Percentiles rank a stretch among this genome's conserved stretches.
These are phyloP conservation scores for Penicillium atrosanguineum DNA, from an alignment of 495 filamentous ascomycete genomes.

Conservation along the genomic window DNA sequence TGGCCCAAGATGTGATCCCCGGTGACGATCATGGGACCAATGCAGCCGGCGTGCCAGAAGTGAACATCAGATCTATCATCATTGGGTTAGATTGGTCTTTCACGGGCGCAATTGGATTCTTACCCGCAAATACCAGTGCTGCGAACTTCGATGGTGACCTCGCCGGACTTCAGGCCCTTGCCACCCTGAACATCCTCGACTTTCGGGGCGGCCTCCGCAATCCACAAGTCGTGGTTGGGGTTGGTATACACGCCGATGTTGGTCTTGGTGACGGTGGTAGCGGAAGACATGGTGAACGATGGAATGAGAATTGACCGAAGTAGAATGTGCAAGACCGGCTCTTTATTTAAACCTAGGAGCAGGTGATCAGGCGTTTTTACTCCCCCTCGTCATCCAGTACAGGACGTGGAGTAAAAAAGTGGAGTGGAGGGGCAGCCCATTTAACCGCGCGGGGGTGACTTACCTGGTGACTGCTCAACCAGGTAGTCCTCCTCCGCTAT, in stretches of 20 bases:
- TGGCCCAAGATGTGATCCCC: constrained; percentile 88
- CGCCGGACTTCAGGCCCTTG: constrained; percentile 67
- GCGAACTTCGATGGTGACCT: constrained; percentile 80
- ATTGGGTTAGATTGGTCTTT: background rate
- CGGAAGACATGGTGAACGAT: constrained; percentile 30
- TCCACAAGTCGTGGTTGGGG: constrained; percentile 87
- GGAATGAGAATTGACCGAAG: constrained; percentile 1
- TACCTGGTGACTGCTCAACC: constrained; percentile 4
- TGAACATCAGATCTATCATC: constrained; percentile 79
- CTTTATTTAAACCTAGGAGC: constrained; percentile 7
- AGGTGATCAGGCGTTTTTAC: constrained; percentile 10
- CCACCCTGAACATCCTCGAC: constrained; percentile 72
- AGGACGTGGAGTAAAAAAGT: constrained; percentile 13
- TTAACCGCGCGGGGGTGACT: constrained; percentile 28
- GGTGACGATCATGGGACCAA: constrained; percentile 90
- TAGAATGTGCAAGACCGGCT: constrained; percentile 2
- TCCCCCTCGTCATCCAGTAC: constrained; percentile 7
- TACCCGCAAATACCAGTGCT: constrained; percentile 94
- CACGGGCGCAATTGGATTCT: constrained; percentile 16
- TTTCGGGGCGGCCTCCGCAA: constrained; percentile 71
- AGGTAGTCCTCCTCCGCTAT: constrained; percentile 7
- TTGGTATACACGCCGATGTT: constrained; percentile 97
- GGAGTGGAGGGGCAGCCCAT: constrained; percentile 23
- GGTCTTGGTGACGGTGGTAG: constrained; percentile 56
- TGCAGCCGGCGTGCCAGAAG: constrained; percentile 92